Evolutionary conservation across 2,329 filamentous ascomycete species (phyloP).

Genomic region (Penicillium sp.): DNA sequence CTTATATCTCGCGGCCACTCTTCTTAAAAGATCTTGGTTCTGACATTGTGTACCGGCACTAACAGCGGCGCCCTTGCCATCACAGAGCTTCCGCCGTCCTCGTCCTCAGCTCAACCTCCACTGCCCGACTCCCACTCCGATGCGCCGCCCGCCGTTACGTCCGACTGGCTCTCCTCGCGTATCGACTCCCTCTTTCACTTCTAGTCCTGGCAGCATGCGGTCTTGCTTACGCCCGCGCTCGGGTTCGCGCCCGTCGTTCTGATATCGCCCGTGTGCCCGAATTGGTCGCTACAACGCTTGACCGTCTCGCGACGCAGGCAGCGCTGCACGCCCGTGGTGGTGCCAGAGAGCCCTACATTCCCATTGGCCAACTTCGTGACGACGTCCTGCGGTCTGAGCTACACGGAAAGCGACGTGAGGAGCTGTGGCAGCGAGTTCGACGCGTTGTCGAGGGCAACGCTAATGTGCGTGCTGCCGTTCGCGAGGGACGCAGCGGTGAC

Average conservation of each 20-base stretch:
- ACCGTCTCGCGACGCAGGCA: conserved; percentile 81
- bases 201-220: conserved; percentile 51
- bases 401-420: conserved; percentile 72
- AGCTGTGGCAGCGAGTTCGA: conserved; percentile 81
- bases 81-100: conserved; percentile 71
- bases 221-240: conserved; percentile 65
- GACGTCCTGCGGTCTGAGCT: conserved; percentile 86
- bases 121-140: conserved; percentile 85
- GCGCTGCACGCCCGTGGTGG: conserved; percentile 70
- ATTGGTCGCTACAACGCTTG: conserved; percentile 81
- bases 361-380: conserved; percentile 85
- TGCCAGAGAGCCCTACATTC: conserved; percentile 76
- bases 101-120: conserved; percentile 80
- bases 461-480: conserved; percentile 81
- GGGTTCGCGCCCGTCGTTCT: conserved; percentile 65
- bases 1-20: conserved; percentile 20
- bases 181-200: conserved; percentile 56
- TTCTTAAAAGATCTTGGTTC: conserved; percentile 39
- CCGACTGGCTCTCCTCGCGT: conserved; percentile 53
- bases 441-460: conserved; percentile 89
- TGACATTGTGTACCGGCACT: conserved; percentile 66
- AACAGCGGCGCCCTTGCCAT: conserved; percentile 77
- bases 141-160: conserved; percentile 52
- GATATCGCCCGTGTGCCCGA: conserved; percentile 75
- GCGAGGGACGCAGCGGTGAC: conserved; percentile 59